Evolutionary conservation across 768 basidiomycete genomes (phyloP).

Genomic region (Trametes coccinea): DNA sequence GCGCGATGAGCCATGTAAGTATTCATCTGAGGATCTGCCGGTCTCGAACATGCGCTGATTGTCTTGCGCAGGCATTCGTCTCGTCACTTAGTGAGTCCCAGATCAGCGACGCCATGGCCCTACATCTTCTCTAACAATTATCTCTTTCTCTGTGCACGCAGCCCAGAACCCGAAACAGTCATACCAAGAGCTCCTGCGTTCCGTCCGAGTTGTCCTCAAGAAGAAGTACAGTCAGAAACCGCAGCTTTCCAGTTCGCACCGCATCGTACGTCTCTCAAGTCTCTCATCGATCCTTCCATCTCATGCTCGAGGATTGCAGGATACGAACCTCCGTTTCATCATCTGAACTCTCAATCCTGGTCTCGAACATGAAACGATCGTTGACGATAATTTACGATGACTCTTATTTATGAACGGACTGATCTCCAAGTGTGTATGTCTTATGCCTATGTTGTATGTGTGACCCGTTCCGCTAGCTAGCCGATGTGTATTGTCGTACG

Average conservation of each 20-base stretch:
- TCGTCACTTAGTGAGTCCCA: constrained; percentile 47
- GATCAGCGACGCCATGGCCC: too few relatives aligned
- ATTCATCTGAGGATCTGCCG: not conserved
- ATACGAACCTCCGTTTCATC: constrained; percentile 14
- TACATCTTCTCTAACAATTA: not conserved
- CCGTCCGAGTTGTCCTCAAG: constrained; percentile 56
- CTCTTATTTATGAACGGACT: too few relatives aligned
- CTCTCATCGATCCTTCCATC: not conserved
- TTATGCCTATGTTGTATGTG: not conserved
- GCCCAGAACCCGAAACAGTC: constrained; percentile 53
- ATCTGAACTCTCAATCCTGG: not conserved
- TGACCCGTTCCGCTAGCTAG: not conserved
- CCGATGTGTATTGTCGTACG: not conserved
- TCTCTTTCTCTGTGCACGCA: constrained; percentile 14
- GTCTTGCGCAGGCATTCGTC: constrained; percentile 53
- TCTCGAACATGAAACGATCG: too few relatives aligned
- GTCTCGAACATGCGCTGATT: not conserved
- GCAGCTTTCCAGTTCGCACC: constrained; percentile 73
- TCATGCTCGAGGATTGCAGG: not conserved
- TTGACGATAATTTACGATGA: too few relatives aligned
- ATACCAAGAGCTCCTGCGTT: constrained; percentile 58
- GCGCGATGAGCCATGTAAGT: constrained; percentile 79
- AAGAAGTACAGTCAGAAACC: constrained; percentile 69
- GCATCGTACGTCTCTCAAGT: constrained; percentile 45
- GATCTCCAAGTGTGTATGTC: not conserved